Base-by-base conservation (phyloP, 352 stramenopile species). In the Globisporangium paroecandrum region DNA sequence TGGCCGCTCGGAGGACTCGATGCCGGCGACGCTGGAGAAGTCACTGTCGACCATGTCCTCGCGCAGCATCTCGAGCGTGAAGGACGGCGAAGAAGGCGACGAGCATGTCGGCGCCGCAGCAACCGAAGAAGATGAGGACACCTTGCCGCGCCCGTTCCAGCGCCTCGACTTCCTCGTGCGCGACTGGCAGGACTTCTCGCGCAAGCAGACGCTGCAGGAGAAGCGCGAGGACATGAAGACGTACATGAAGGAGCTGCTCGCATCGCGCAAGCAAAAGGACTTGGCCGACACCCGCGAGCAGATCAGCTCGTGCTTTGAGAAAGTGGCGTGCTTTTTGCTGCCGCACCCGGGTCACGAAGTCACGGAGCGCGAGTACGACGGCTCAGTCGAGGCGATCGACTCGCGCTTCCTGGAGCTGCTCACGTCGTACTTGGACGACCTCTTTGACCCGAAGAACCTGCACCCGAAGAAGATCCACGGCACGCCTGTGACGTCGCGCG, bases 101-200 rank as follows among this genome's bases (percentile, higher is more conserved):
- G 43, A 51, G 6, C 43, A 51, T 18, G 15, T 12, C 7, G 67
- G 70, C 24, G 66, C 67, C 41, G 72, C 82, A 25, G 63, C 64
- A 12, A 54, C 89, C 24, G 60, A 71, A 1, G 62, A 69, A 18
- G 75, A 81, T 1, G 67, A 77, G 3, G 69, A 79, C 12, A 59
- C 55, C 7, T 51, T 74, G 24, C 78, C 81, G 6, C 79, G 85
- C 41, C 98, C 98, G 27, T 99, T 99, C 83, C 98, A 99, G 81
- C 90, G 87, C 34, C 89, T 99, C 20, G 96, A 99, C 78, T 99
- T 99, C 65, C 78, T 99, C 18, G 97, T 99, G 64, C 93, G 98
- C 32, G 97, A 99, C 82, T 99, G 97, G 96, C 96, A 99, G 75
- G 96, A 99, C 70, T 99, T 98, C 71, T 96, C 83, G n/a, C 78